These are phyloP conservation scores for Macrolepiota albuminosa DNA, from an alignment of 768 basidiomycete genomes.

Conservation along the genomic window DNA sequence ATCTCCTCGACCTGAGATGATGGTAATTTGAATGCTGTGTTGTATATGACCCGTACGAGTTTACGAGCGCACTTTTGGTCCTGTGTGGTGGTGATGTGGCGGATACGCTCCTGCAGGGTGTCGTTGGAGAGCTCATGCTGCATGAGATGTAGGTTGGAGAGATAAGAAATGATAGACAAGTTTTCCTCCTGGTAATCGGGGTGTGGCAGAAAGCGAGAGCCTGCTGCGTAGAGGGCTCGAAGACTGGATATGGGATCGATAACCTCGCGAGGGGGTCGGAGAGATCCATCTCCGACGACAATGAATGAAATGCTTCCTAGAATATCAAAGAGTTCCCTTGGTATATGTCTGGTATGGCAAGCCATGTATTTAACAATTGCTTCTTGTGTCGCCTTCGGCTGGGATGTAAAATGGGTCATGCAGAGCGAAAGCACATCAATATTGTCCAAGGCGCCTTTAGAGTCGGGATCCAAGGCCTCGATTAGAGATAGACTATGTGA, in stretches of 20 bases:
- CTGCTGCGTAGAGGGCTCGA: slow-evolving; percentile 21
- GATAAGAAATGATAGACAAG: slow-evolving; percentile 11
- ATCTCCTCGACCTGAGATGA: slow-evolving; percentile 3
- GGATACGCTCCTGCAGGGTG: slow-evolving; percentile 32
- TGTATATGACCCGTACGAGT: slow-evolving; percentile 21
- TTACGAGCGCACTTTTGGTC: slow-evolving; percentile 13
- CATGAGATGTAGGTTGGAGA: slow-evolving; percentile 24
- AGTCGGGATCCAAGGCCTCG: slow-evolving; percentile 19
- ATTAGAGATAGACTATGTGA: slow-evolving; percentile 17
- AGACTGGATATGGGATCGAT: slow-evolving; percentile 29
- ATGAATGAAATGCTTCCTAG: slow-evolving; percentile 27
- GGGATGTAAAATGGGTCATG: slow-evolving; percentile 23
- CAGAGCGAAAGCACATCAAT: slow-evolving; percentile 23
- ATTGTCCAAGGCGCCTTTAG: slow-evolving; percentile 14
- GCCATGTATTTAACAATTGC: slow-evolving; percentile 25
- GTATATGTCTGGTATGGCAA: slow-evolving; percentile 17
- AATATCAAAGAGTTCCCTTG: slow-evolving; percentile 19
- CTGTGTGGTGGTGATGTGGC: slow-evolving; percentile 17
- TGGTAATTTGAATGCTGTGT: slow-evolving; percentile 8
- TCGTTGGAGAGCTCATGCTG: slow-evolving; percentile 22
- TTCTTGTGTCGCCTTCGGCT: slow-evolving; percentile 21
- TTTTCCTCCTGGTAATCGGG: not conserved
- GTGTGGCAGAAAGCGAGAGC: slow-evolving; percentile 12
- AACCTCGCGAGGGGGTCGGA: slow-evolving; percentile 18
- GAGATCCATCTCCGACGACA: slow-evolving; percentile 13